A percentile compares a stretch with the other conserved stretches of the same genome.
phyloP scores from a whole-genome alignment of 257 asterid genomes.

The Nicotiana paniculata region DNA sequence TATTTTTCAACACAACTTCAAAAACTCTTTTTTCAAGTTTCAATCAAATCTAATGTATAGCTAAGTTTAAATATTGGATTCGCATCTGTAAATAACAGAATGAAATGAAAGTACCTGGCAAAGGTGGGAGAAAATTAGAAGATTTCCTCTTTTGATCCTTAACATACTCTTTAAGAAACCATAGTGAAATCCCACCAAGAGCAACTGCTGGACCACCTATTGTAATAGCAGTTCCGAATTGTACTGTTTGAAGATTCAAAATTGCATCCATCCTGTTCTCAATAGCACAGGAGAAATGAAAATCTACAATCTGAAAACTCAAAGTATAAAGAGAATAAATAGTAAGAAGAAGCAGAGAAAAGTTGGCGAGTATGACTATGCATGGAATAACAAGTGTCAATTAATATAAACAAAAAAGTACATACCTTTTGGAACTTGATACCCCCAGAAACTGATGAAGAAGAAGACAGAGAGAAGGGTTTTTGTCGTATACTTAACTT shows the following conservation, averaged over 20 bases:
- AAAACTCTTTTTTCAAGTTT: too few species aligned
- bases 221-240: slow-evolving; percentile 36
- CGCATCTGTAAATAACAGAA: too few species aligned
- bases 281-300: neutral
- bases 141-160: slow-evolving; percentile 38
- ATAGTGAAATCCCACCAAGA: slow-evolving; percentile 49
- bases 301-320: neutral
- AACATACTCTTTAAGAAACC: slow-evolving; percentile 33
- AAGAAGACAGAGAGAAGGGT: neutral
- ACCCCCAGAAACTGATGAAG: neutral
- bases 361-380: neutral
- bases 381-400: neutral
- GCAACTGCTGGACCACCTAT: slow-evolving; percentile 55
- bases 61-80: too few species aligned
- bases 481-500: neutral
- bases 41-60: too few species aligned
- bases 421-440: neutral
- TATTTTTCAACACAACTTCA: too few species aligned
- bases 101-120: slow-evolving; percentile 38
- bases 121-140: slow-evolving; percentile 35
- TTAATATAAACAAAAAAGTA: neutral
- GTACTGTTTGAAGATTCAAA: slow-evolving; percentile 36
- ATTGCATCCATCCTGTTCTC: slow-evolving; percentile 33
- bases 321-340: neutral
- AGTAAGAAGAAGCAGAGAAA: neutral